These are phyloP conservation scores for Termitomyces sp. DNA, from an alignment of 768 basidiomycete species.

Conservation along the genomic window DNA sequence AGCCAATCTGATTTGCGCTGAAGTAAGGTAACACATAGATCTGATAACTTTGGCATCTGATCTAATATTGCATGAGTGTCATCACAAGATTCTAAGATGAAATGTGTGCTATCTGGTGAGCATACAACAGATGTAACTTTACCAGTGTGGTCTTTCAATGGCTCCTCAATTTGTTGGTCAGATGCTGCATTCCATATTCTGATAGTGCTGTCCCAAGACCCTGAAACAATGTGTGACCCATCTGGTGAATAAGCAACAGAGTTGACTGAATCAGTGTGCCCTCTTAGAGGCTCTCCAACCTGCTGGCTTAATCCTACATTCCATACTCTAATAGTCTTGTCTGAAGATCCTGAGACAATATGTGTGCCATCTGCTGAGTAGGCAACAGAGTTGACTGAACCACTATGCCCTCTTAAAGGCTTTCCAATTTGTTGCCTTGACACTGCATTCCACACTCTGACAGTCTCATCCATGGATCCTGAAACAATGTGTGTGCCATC, in stretches of 20 bases:
- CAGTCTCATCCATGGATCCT: not conserved
- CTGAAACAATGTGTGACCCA: constrained; percentile 12
- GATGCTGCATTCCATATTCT: not conserved
- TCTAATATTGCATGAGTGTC: constrained; percentile 2
- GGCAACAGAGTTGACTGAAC: too few species aligned
- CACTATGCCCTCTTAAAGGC: too few species aligned
- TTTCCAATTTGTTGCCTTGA: not conserved
- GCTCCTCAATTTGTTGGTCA: constrained; percentile 2
- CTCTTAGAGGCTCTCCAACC: too few species aligned
- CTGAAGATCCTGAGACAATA: too few species aligned
- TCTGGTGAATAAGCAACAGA: constrained; percentile 16
- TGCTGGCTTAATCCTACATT: too few species aligned
- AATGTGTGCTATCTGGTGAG: constrained; percentile 20
- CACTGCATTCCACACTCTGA: constrained; percentile 5
- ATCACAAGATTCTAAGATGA: constrained; percentile 8
- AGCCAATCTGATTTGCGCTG: too few species aligned
- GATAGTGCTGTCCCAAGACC: constrained; percentile 18
- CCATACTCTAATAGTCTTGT: too few species aligned
- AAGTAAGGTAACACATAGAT: too few species aligned
- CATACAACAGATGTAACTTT: constrained; percentile 12
- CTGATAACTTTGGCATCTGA: constrained; percentile 17
- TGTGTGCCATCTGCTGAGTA: too few species aligned
- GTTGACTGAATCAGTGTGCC: too few species aligned
- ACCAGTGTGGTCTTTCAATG: not conserved
- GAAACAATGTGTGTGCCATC: too few species aligned